A percentile compares a stretch with the other conserved stretches of the same genome.
These are phyloP conservation scores for Ganoderma multipileum DNA, from an alignment of 1,284 basidiomycete genomes.

Conservation along the genomic window DNA sequence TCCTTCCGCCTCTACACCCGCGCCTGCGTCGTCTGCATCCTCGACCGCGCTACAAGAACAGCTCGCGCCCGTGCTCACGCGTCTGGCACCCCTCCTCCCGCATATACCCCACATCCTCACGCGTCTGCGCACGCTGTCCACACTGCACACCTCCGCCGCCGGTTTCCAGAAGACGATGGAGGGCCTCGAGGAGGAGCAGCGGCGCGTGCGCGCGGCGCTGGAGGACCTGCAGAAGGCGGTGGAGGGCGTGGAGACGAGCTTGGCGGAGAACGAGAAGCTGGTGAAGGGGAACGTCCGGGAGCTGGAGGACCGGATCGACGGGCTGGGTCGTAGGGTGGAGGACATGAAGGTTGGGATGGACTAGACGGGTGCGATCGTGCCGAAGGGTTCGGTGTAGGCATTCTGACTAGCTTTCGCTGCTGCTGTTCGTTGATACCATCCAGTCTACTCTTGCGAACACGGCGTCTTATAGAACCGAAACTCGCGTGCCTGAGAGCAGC, in stretches of 20 bases:
- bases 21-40: conserved; percentile 39
- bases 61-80: conserved; percentile 78
- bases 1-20: conserved; percentile 43
- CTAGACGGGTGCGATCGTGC: conserved; percentile 2
- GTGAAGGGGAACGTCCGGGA: conserved; percentile 66
- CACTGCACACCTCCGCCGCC: conserved; percentile 83
- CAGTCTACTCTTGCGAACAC: background rate
- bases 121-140: conserved; percentile 83
- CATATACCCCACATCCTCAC: conserved; percentile 92
- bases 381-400: background rate
- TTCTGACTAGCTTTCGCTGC: background rate
- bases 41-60: conserved; percentile 60
- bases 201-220: conserved; percentile 65
- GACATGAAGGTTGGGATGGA: conserved; percentile 26
- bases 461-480: background rate
- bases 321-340: conserved; percentile 42
- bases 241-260: conserved; percentile 72
- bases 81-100: conserved; percentile 87
- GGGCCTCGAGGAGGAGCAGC: conserved; percentile 76
- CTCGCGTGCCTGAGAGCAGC: background rate
- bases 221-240: conserved; percentile 77
- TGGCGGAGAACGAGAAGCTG: conserved; percentile 77
- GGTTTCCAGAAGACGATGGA: conserved; percentile 78
- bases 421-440: conserved; percentile 2
- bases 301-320: conserved; percentile 52